Base-by-base conservation (phyloP, 1,284 basidiomycete genomes). In the Austroboletus niveus region DNA sequence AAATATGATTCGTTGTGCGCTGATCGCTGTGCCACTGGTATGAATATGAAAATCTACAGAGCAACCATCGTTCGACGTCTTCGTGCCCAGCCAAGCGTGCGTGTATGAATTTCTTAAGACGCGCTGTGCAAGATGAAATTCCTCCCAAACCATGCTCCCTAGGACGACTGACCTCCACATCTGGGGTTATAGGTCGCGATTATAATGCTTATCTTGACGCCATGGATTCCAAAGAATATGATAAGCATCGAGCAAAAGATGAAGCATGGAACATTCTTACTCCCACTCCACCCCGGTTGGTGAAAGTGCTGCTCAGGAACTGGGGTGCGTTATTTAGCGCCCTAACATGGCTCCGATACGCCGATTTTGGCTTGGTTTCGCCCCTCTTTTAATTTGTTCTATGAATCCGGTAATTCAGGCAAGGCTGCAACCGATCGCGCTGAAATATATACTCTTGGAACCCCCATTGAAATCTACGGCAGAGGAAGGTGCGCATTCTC, bases 291-390 rank as follows among this genome's bases (percentile, higher is more conserved):
- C 10, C 52, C 49, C 32, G 24, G 44, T 64, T 57, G 55, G 45
- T 53, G 44, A 39, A 40, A 36, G 40, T n/a, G 53, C 46, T 52
- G 43, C 38, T 65, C 64, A 62, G 65, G 60, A 69, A 68, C 65
- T 55, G 53, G 63, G 67, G 63, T 65, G 35, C 54, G 38, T 57
- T 58, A 48, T 40, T 44, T 45, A 41, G 42, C 57, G 61, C 53
- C 53, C 39, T 32, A 15, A 20, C 39, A 32, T 40, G 29, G 51
- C 39, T 45, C 52, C 32, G 47, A 48, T 34, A 31, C 45, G 41
- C 34, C 50, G 22, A 44, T 17, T 32, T 49, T 48, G 48, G 36
- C 45, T 47, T 46, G 29, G 45, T 40, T 51, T 51, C 41, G 31
- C 49, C 44, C 14, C 42, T 2, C 42, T n/a, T 36, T 8, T 42